Percentiles rank a stretch among this genome's conserved stretches.
Conservation (phyloP, 441 rosid species). For the Capsella rubella region DNA sequence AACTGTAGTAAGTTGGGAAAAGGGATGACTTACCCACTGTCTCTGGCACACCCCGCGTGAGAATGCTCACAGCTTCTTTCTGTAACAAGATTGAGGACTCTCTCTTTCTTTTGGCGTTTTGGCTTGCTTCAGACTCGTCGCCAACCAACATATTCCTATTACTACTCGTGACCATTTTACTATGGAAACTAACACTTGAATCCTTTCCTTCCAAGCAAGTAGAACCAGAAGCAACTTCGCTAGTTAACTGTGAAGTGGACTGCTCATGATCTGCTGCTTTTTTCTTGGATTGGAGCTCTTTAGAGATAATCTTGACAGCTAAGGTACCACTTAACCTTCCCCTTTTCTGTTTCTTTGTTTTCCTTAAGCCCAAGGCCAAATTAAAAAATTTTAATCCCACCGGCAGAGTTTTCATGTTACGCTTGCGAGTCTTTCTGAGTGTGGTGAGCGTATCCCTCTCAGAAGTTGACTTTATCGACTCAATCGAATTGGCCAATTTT, state of each 20-base stretch:
- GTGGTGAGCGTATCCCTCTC: conserved; percentile 32
- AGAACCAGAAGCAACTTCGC: conserved; percentile 32
- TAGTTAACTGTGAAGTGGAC: conserved; percentile 57
- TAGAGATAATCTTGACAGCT: conserved; percentile 37
- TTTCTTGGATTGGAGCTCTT: conserved; percentile 49
- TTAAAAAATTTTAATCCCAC: conserved; percentile 59
- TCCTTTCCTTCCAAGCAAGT: conserved; percentile 44
- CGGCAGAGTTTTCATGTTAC: conserved; percentile 40
- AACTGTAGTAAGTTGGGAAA: not conserved
- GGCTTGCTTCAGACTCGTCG: not conserved
- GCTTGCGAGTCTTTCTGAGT: conserved; percentile 53
- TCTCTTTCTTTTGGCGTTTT: conserved; percentile 33
- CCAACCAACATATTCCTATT: conserved; percentile 38
- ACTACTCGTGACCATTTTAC: conserved; percentile 13
- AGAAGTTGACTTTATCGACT: conserved; percentile 33
- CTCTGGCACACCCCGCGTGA: conserved; percentile 59
- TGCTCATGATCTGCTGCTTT: conserved; percentile 51
- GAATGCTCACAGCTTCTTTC: conserved; percentile 48
- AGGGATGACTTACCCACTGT: conserved; percentile 62
- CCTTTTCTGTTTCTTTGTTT: conserved; percentile 62
- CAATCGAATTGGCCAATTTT: conserved; percentile 22
- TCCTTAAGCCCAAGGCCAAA: conserved; percentile 49
- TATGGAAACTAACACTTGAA: conserved; percentile 36
- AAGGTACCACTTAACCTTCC: conserved; percentile 38
- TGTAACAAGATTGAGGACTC: conserved; percentile 43